Percentiles rank a stretch among this genome's conserved stretches.
Conservation (phyloP, 306 rosid species). For the Quillaja saponaria region DNA sequence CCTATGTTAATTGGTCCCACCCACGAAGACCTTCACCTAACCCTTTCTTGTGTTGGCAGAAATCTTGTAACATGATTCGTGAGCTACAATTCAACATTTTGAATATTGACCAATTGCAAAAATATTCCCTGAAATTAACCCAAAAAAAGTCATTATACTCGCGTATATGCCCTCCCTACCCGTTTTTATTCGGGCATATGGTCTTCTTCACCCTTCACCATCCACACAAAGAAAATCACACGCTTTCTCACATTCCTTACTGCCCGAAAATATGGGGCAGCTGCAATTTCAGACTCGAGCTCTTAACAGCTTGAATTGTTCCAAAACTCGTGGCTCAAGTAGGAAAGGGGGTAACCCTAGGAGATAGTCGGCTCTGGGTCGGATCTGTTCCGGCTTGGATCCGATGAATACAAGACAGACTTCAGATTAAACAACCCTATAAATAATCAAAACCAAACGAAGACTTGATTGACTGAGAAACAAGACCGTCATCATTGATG, state of each 20-base stretch:
- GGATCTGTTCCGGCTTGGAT: constrained; percentile 23
- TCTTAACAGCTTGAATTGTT: constrained; percentile 6
- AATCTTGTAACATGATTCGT: no score
- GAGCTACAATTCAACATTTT: no score
- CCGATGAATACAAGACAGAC: background rate
- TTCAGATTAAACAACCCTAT: constrained; percentile 15
- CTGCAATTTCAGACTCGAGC: background rate
- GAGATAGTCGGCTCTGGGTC: no score
- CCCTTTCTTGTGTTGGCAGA: no score
- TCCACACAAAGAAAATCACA: background rate
- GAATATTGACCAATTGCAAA: no score
- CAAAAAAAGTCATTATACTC: background rate
- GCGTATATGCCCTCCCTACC: constrained; percentile 20
- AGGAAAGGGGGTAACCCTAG: no score
- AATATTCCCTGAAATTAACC: no score
- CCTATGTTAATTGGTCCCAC: no score
- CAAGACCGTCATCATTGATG: background rate
- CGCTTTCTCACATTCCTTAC: constrained; percentile 2
- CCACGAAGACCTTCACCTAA: no score
- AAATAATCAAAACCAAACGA: constrained; percentile 13
- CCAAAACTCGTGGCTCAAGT: no score
- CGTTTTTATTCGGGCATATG: constrained; percentile 37
- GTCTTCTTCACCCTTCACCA: constrained; percentile 8
- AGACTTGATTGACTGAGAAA: background rate
- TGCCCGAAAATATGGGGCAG: constrained; percentile 45